Base-by-base conservation (phyloP, 2,329 filamentous ascomycete species). In the Amylocarpus encephaloides region DNA sequence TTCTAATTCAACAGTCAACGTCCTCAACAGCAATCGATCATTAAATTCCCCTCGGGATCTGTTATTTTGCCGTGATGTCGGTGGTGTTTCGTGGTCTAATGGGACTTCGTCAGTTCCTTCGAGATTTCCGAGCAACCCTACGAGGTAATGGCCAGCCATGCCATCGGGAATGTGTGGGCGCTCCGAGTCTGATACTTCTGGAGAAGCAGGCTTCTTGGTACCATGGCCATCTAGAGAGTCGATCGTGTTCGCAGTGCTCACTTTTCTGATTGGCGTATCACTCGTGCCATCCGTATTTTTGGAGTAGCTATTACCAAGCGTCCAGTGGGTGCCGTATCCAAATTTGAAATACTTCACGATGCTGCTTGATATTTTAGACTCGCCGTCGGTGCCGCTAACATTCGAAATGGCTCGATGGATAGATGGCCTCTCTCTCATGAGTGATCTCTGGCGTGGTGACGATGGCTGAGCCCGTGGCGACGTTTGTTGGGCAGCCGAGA, bases 311-410 rank as follows among this genome's bases (percentile, higher is more conserved):
- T 62, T 54, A 5, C 71, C 70, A 2, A 82, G 62, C 12, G 75
- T 73, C 81, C 81, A 85, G 57, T 83, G 81, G n/a, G 78, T 83
- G 26, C 81, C 81, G 57, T 85, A 85, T 4, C 81, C 81, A 44
- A 85, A 67, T 60, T 82, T 87, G 46, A 88, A 72, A 60, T 82
- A 85, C 56, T 75, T 78, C 62, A 83, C 75, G 59, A 83, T 73
- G 49, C 73, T 80, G 16, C 42, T 59, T 15, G 53, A 32, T 32
- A 55, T 59, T 7, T 32, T 48, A 11, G 61, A 54, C 30, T 65
- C 62, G 33, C 58, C 61, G 16, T 60, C 59, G 7, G 54, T 58
- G 35, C 54, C 55, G 19, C 55, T 50, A 48, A 55, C 38, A 34
- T 57, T 61, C 7, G 53, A 49, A 19, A 46, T 33, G 1, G 45